These are phyloP conservation scores for Trichophyton mentagrophytes DNA, from an alignment of 2,329 filamentous ascomycete species.

Conservation along the genomic window DNA sequence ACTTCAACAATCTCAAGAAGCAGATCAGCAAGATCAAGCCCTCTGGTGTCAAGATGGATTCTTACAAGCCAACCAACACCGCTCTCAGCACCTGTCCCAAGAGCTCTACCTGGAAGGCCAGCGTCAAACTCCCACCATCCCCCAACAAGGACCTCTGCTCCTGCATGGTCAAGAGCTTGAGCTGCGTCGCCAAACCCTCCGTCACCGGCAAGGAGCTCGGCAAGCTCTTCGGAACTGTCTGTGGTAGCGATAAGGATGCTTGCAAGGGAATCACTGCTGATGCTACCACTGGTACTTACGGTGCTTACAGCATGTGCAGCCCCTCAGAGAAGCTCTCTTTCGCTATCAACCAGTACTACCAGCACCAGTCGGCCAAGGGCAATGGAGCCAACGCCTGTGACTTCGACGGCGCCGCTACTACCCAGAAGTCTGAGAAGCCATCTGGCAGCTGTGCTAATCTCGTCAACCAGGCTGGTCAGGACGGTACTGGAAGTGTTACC, in stretches of 20 bases:
- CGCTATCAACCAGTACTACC: constrained; percentile 34
- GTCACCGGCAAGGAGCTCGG: constrained; percentile 49
- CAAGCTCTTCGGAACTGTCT: constrained; percentile 49
- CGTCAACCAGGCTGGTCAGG: constrained; percentile 30
- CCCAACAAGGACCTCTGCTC: constrained; percentile 68
- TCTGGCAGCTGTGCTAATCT: constrained; percentile 27
- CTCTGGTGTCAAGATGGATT: constrained; percentile 48
- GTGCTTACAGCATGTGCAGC: constrained; percentile 37
- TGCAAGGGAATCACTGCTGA: constrained; percentile 31
- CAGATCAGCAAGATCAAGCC: constrained; percentile 58
- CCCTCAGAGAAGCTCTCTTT: constrained; percentile 32
- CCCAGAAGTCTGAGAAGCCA: constrained; percentile 22
- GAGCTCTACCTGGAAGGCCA: constrained; percentile 53
- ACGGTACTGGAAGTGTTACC: constrained; percentile 29
- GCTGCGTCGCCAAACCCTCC: constrained; percentile 52
- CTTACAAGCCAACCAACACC: constrained; percentile 64
- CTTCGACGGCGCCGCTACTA: constrained; percentile 31
- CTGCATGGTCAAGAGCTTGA: constrained; percentile 68
- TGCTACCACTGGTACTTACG: constrained; percentile 31
- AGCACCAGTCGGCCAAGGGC: constrained; percentile 23
- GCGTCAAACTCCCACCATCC: constrained; percentile 58
- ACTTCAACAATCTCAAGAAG: constrained; percentile 61
- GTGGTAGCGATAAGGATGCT: constrained; percentile 25
- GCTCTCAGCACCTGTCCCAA: constrained; percentile 58
- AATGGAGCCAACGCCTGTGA: constrained; percentile 29